A percentile compares a stretch with the other conserved stretches of the same genome.
Conservation (phyloP, 148 eudicot species). For the Suaeda aralocaspica region DNA sequence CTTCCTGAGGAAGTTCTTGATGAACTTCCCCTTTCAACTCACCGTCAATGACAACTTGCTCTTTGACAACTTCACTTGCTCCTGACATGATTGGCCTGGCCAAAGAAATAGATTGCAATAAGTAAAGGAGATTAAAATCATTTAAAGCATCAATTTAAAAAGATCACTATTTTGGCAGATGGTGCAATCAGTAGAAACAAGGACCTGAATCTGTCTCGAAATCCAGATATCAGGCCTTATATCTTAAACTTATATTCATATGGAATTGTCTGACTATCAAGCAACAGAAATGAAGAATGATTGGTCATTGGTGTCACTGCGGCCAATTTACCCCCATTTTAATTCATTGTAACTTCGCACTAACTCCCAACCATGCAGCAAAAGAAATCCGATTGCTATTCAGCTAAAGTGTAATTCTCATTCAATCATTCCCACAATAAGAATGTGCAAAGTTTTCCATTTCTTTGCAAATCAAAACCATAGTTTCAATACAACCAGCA, state of each 20-base stretch:
- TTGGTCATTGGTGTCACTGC: background rate
- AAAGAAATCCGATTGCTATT: too few relatives aligned
- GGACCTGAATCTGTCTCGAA: background rate
- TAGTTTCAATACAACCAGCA: too few relatives aligned
- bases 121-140: background rate
- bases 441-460: too few relatives aligned
- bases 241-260: background rate
- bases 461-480: too few relatives aligned
- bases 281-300: background rate
- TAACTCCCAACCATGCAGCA: too few relatives aligned
- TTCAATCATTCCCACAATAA: too few relatives aligned
- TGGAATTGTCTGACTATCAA: background rate
- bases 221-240: background rate
- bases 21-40: slow-evolving; percentile 19
- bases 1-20: slow-evolving; percentile 25
- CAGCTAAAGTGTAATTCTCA: too few relatives aligned
- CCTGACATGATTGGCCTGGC: slow-evolving; percentile 36
- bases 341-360: too few relatives aligned
- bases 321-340: too few relatives aligned
- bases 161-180: background rate
- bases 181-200: background rate
- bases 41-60: slow-evolving; percentile 18
- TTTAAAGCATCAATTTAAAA: background rate
- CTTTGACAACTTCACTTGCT: slow-evolving; percentile 24
- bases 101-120: background rate